These are phyloP conservation scores for Hypomyces perniciosus DNA, from an alignment of 2,329 filamentous ascomycete genomes.

Conservation along the genomic window DNA sequence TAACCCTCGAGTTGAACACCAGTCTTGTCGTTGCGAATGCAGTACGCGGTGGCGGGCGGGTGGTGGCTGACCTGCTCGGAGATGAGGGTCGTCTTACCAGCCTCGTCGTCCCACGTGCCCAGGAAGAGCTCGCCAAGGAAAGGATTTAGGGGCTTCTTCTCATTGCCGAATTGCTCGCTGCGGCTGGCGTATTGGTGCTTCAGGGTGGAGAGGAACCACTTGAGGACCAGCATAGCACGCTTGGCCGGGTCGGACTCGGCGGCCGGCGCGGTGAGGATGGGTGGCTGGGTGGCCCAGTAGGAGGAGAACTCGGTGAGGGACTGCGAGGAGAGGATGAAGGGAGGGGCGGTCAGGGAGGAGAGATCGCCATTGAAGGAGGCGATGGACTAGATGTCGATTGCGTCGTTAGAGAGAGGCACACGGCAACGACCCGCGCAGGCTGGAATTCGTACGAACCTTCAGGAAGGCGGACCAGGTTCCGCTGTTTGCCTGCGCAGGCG, in stretches of 20 bases:
- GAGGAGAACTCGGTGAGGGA: slow-evolving; percentile 75
- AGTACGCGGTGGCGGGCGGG: slow-evolving; percentile 90
- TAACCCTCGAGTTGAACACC: slow-evolving; percentile 79
- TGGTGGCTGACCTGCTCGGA: slow-evolving; percentile 96
- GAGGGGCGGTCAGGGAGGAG: slow-evolving; percentile 72
- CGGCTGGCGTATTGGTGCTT: slow-evolving; percentile 75
- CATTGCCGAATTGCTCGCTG: slow-evolving; percentile 76
- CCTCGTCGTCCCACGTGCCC: slow-evolving; percentile 79
- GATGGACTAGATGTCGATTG: slow-evolving; percentile 49
- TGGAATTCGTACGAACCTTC: slow-evolving; percentile 33
- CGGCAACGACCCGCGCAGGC: neutral
- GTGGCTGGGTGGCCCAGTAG: slow-evolving; percentile 76
- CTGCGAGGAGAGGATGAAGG: slow-evolving; percentile 74
- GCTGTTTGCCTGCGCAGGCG: slow-evolving; percentile 31
- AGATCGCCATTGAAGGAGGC: slow-evolving; percentile 78
- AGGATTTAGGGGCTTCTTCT: slow-evolving; percentile 97
- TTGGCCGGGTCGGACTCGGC: slow-evolving; percentile 73
- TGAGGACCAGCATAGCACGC: slow-evolving; percentile 79
- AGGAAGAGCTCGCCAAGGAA: slow-evolving; percentile 94
- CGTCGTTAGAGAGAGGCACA: neutral
- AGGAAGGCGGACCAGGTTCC: slow-evolving; percentile 48
- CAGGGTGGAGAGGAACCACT: slow-evolving; percentile 91
- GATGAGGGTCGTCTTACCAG: slow-evolving; percentile 76
- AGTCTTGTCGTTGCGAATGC: slow-evolving; percentile 78
- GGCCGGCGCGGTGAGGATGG: slow-evolving; percentile 75